Evolutionary conservation across 1,139 yeast species (phyloP).

Genomic region (Taphrina communis): DNA sequence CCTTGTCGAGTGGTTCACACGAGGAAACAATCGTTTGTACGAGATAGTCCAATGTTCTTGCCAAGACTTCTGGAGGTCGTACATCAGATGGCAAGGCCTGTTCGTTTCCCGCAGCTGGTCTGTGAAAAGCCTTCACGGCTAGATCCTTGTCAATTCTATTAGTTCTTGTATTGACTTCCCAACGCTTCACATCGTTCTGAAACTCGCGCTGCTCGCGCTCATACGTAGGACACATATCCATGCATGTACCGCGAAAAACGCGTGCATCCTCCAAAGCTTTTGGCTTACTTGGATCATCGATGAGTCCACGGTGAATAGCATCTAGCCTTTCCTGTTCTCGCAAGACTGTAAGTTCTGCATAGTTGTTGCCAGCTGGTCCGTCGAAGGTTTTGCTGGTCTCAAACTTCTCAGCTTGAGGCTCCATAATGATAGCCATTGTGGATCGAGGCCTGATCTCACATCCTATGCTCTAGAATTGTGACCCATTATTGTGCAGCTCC

Average conservation of each 20-base stretch:
- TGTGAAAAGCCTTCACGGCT: constrained; percentile 90
- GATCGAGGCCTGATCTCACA: background rate
- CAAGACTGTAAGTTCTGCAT: constrained; percentile 59
- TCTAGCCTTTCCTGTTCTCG: constrained; percentile 75
- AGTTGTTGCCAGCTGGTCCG: constrained; percentile 41
- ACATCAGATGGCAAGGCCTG: constrained; percentile 98
- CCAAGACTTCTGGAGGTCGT: constrained; percentile 81
- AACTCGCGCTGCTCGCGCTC: constrained; percentile 87
- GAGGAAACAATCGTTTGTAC: constrained; percentile 41
- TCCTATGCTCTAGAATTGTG: too few species aligned
- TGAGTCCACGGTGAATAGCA: constrained; percentile 83
- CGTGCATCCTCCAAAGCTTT: constrained; percentile 88
- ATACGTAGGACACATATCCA: constrained; percentile 92
- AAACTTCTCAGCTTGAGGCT: constrained; percentile 1
- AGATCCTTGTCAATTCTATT: constrained; percentile 66
- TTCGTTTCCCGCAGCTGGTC: constrained; percentile 99
- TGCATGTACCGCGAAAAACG: constrained; percentile 82
- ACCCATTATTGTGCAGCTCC: background rate
- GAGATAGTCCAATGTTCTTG: constrained; percentile 44
- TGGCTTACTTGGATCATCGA: constrained; percentile 83
- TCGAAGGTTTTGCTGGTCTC: constrained; percentile 48
- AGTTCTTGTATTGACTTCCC: constrained; percentile 69
- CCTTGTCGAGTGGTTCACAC: constrained; percentile 57
- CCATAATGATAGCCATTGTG: background rate
- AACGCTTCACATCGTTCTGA: constrained; percentile 81